A percentile compares a stretch with the other conserved stretches of the same genome.
Evolutionary conservation across 2,329 filamentous ascomycete genomes (phyloP).

Genomic region (Cordyceps militaris): DNA sequence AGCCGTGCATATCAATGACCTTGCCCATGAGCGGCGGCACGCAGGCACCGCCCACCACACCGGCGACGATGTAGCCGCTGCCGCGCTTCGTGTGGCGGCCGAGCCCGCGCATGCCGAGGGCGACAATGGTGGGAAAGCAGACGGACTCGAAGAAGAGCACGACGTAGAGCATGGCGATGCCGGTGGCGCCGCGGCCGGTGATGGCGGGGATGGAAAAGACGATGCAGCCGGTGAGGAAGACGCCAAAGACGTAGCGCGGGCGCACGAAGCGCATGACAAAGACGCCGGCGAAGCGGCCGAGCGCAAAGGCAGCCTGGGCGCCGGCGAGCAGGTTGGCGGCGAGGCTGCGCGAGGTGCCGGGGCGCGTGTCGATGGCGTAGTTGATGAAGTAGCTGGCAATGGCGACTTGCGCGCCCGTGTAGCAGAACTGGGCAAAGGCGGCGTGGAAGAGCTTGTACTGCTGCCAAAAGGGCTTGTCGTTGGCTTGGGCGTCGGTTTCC

Average conservation of each 20-base stretch:
- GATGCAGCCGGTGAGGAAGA: conserved; percentile 57
- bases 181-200: conserved; percentile 37
- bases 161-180: conserved; percentile 57
- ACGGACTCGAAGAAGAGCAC: conserved; percentile 74
- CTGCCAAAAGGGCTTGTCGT: conserved; percentile 57
- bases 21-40: conserved; percentile 66
- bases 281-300: conserved; percentile 64
- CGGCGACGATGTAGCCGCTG: conserved; percentile 60
- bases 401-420: conserved; percentile 64
- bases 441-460: conserved; percentile 73
- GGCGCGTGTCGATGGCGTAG: conserved; percentile 56
- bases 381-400: conserved; percentile 68
- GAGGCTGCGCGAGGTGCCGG: conserved; percentile 39
- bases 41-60: conserved; percentile 64
- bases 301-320: conserved; percentile 64
- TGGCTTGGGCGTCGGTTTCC: conserved; percentile 44
- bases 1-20: conserved; percentile 56
- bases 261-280: conserved; percentile 59
- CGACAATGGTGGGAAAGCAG: conserved; percentile 76
- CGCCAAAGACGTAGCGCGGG: conserved; percentile 61
- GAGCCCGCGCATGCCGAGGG: conserved; percentile 66
- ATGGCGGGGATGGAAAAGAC: conserved; percentile 51
- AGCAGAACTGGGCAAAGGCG: conserved; percentile 70
- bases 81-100: conserved; percentile 73
- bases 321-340: conserved; percentile 65